phyloP scores from a whole-genome alignment of 176 grass and related monocot species.

The Otatea glauca region DNA sequence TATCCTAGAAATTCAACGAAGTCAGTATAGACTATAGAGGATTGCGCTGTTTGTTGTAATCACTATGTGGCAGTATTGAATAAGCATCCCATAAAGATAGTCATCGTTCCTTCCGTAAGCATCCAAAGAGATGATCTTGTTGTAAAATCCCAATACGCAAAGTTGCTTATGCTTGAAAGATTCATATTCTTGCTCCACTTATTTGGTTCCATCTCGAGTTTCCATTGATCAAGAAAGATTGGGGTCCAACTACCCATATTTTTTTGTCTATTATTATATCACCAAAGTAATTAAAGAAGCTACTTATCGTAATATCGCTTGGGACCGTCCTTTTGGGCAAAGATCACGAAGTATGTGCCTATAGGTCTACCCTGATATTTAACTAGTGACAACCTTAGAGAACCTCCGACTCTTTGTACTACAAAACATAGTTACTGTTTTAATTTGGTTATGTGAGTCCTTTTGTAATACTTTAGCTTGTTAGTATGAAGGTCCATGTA shows the following conservation, averaged over 20 bases:
- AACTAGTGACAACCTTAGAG: not conserved
- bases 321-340: not conserved
- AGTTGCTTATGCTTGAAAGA: constrained; percentile 17
- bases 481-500: no score
- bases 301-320: not conserved
- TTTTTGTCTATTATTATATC: constrained; percentile 28
- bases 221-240: constrained; percentile 10
- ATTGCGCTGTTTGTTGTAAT: constrained; percentile 13
- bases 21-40: not conserved
- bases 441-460: not conserved
- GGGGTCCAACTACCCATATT: not conserved
- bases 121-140: constrained; percentile 25
- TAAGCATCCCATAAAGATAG: constrained; percentile 10
- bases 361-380: not conserved
- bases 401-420: not conserved
- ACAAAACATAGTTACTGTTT: not conserved
- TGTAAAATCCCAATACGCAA: constrained; percentile 6
- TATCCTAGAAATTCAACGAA: not conserved
- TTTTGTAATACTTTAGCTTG: no score
- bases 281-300: not conserved
- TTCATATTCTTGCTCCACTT: constrained; percentile 55
- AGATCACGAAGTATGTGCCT: not conserved
- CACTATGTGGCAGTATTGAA: not conserved
- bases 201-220: constrained; percentile 31
- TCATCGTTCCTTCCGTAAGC: constrained; percentile 19